Percentiles rank a stretch among this genome's conserved stretches.
Evolutionary conservation across 148 eudicot genomes (phyloP).

Genomic region (Cornus kousa): DNA sequence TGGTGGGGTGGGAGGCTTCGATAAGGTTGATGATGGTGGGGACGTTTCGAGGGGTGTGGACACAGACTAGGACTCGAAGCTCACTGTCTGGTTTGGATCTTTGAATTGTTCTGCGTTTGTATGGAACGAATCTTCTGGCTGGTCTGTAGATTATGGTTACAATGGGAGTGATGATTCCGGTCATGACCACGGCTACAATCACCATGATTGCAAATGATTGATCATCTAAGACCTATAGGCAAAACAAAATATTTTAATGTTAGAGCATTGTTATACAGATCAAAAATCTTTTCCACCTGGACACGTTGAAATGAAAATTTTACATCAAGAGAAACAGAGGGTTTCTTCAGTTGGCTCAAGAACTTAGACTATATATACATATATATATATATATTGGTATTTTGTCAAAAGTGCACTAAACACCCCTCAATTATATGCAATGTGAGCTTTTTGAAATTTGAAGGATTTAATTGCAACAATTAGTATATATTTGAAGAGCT

Average conservation of each 20-base stretch:
- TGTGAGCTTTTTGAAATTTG: no score
- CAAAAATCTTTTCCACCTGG: no score
- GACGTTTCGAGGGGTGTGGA: slow-evolving; percentile 68
- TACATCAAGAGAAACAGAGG: no score
- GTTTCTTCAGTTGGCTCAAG: no score
- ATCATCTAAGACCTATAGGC: slow-evolving; percentile 65
- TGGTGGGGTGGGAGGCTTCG: slow-evolving; percentile 56
- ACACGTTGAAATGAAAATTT: no score
- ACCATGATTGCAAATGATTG: slow-evolving; percentile 77
- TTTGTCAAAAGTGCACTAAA: no score
- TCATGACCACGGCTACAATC: slow-evolving; percentile 65
- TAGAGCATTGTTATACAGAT: neutral
- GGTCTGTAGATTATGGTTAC: slow-evolving; percentile 71
- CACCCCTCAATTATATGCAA: no score
- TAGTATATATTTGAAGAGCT: no score
- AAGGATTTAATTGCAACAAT: no score
- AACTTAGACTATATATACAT: no score
- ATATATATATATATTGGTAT: no score
- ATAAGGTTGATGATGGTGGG: slow-evolving; percentile 79
- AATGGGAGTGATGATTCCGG: slow-evolving; percentile 56
- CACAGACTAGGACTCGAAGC: slow-evolving; percentile 56
- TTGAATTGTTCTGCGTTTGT: slow-evolving; percentile 77
- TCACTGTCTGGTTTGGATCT: slow-evolving; percentile 63
- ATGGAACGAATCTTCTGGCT: slow-evolving; percentile 49
- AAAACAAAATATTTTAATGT: neutral